A percentile compares a stretch with the other conserved stretches of the same genome.
These are phyloP conservation scores for Jacaranda copaia DNA, from an alignment of 257 asterid species.

Conservation along the genomic window DNA sequence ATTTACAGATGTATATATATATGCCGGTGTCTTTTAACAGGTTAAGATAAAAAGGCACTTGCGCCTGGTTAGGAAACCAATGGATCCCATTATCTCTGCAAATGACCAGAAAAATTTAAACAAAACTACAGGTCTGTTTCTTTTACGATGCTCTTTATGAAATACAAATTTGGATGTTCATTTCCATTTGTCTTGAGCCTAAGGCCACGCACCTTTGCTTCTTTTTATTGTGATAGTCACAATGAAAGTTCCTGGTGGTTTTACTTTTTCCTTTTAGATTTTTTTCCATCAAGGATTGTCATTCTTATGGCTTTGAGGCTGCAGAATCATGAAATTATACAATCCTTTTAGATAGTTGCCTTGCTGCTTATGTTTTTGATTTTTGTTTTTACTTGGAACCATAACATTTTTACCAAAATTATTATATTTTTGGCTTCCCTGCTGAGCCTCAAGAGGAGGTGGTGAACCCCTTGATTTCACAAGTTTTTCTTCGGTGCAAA, in stretches of 20 bases:
- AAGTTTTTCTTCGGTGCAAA: not conserved
- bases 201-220: not conserved
- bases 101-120: constrained; percentile 52
- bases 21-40: constrained; percentile 41
- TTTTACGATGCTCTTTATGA: not conserved
- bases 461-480: not conserved
- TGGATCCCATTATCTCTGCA: constrained; percentile 73
- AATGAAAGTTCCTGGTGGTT: not conserved
- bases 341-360: not conserved
- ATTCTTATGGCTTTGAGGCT: not conserved
- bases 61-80: constrained; percentile 62
- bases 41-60: constrained; percentile 64
- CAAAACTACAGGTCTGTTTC: constrained; percentile 62
- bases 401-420: not conserved
- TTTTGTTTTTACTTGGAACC: too few relatives aligned
- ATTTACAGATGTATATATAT: not conserved
- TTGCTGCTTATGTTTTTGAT: constrained; percentile 2
- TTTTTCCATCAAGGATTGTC: too few relatives aligned
- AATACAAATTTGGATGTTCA: not conserved
- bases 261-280: not conserved
- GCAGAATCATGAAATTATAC: not conserved
- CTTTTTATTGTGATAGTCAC: not conserved
- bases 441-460: not conserved
- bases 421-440: not conserved
- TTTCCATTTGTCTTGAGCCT: not conserved